phyloP scores from a whole-genome alignment of 2,329 filamentous ascomycete genomes.

The Venturia nashicola region DNA sequence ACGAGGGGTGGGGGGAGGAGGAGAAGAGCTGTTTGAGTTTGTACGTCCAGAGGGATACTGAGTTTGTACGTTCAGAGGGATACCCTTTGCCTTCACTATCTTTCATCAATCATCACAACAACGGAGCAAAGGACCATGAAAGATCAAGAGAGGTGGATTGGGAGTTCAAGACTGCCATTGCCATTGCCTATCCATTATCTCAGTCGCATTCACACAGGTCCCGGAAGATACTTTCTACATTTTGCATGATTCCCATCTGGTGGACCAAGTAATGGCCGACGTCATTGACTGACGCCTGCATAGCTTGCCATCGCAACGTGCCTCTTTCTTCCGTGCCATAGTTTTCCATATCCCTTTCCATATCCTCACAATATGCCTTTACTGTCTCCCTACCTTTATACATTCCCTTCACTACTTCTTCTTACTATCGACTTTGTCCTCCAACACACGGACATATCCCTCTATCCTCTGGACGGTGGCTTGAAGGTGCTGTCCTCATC shows the following conservation, averaged over 20 bases:
- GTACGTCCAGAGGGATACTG: background rate
- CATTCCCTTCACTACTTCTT: slow-evolving; percentile 32
- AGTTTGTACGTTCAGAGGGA: background rate
- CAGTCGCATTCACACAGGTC: too few relatives aligned
- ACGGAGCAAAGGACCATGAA: too few relatives aligned
- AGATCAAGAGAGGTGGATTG: background rate
- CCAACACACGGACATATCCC: slow-evolving; percentile 68
- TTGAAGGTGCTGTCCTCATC: slow-evolving; percentile 58
- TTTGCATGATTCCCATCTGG: background rate
- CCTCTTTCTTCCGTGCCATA: background rate
- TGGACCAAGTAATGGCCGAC: too few relatives aligned
- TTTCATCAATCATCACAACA: too few relatives aligned
- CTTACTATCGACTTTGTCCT: slow-evolving; percentile 65
- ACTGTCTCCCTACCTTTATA: background rate
- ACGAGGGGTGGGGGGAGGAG: slow-evolving; percentile 53
- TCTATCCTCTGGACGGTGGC: slow-evolving; percentile 76
- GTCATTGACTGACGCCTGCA: too few relatives aligned
- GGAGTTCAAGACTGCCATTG: background rate
- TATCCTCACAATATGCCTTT: background rate
- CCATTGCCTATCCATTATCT: background rate
- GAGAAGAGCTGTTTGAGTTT: slow-evolving; percentile 4
- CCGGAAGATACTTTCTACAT: background rate
- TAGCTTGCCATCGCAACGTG: background rate
- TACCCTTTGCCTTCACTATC: too few relatives aligned
- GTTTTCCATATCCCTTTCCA: background rate